Evolutionary conservation across 805 yeast species (phyloP).

Genomic region (Wickerhamia fluorescens): DNA sequence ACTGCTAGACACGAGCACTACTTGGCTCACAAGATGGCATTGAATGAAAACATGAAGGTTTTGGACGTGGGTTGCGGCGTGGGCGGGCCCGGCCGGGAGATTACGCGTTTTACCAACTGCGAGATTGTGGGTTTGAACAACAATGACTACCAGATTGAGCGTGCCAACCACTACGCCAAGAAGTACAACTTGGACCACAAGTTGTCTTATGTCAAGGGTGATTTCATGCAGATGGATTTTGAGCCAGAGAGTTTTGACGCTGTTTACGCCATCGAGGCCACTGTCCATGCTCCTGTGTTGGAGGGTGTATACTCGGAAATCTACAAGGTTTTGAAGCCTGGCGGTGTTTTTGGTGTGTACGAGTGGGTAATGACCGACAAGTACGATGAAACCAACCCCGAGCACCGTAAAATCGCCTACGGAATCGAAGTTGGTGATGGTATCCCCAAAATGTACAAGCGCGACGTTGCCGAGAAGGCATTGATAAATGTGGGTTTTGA

Average conservation of each 20-base stretch:
- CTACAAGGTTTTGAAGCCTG: slow-evolving; percentile 93
- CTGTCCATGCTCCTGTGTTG: slow-evolving; percentile 93
- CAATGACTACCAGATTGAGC: slow-evolving; percentile 93
- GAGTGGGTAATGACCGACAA: slow-evolving; percentile 99
- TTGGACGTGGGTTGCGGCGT: slow-evolving; percentile 99
- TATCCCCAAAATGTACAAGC: slow-evolving; percentile 91
- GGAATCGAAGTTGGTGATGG: slow-evolving; percentile 99
- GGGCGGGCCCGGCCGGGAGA: slow-evolving; percentile 98
- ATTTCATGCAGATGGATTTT: slow-evolving; percentile 98
- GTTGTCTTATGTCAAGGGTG: slow-evolving; percentile 88
- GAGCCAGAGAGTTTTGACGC: slow-evolving; percentile 87
- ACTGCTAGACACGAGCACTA: slow-evolving; percentile 97
- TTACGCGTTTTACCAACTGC: slow-evolving; percentile 83
- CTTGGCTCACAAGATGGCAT: slow-evolving; percentile 79
- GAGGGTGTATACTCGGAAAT: slow-evolving; percentile 95
- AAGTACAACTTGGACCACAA: slow-evolving; percentile 59
- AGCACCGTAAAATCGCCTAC: slow-evolving; percentile 90
- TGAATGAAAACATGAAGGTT: slow-evolving; percentile 75
- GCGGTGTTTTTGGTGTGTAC: slow-evolving; percentile 95
- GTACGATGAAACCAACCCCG: slow-evolving; percentile 79
- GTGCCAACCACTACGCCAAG: slow-evolving; percentile 78
- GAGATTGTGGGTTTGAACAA: slow-evolving; percentile 86
- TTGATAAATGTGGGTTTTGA: slow-evolving; percentile 83
- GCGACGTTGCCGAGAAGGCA: slow-evolving; percentile 82
- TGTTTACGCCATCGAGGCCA: slow-evolving; percentile 97